Base-by-base conservation (phyloP, 495 filamentous ascomycete species). In the Hypoxylon cercidicola region DNA sequence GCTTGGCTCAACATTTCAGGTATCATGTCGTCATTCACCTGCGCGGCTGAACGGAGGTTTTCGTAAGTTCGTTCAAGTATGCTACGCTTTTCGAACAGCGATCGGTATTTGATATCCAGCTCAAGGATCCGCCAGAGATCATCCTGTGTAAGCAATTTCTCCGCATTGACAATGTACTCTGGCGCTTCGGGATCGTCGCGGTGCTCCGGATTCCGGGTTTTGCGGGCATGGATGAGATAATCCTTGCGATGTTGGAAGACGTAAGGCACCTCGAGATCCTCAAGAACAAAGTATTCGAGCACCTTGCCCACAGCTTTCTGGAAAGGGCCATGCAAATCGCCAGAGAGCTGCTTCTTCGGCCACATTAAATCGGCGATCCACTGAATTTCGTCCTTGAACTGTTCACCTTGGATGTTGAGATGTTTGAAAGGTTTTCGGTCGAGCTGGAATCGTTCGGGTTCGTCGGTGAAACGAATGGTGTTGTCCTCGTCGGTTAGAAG, bases 201-300 rank as follows among this genome's bases (percentile, higher is more conserved):
- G 43, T 74, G 72, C 43, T 75, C 77, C 18, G 86, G 86, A 51
- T 88, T 87, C 28, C 85, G 79, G 11, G 89, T 84, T 75, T 92
- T 93, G 56, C 88, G 88, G 45, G 93, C 89, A 68, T 99, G 93
- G 61, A 98, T 97, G 61, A 99, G 87, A 74, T 98, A 98, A 73
- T 99, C 95, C 74, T 96, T 93, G 35, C 96, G 91, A 67, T 99
- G 94, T 71, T 98, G 96, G 76, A 97, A 97, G 64, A 99, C 93
- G 72, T 95, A 99, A 0, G 95, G 94, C 3, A 97, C 93, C 71
- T 99, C 95, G 72, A 90, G 91, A 54, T 96, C 90, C 62, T 97
- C 93, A 6, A 92, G 86, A 39, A 94, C 89, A 70, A 99, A 89
- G 65, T 98, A 97, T 68, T 97, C 92, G 55, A 99, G 81, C n/a